Base-by-base conservation (phyloP, 164 flowering plant genomes). In the Akebia trifoliata region DNA sequence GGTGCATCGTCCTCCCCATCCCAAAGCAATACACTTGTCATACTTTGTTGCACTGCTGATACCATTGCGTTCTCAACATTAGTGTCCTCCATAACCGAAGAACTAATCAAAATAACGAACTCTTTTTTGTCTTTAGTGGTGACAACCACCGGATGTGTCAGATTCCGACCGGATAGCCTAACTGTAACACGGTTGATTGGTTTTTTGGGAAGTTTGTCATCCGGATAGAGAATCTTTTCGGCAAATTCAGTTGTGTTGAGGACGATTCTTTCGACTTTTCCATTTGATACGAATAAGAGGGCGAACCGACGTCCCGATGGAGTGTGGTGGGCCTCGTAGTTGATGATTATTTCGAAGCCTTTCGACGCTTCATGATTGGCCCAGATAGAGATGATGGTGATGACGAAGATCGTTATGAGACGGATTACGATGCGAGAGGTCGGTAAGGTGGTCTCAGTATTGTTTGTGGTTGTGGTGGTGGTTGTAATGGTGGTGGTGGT, bases 341-440 rank as follows among this genome's bases (percentile, higher is more conserved):
- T 5, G 48, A 85, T 47, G 53, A 59, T 59, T 52, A 85, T 54
- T 4, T 63, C 59, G 50, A 78, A 78, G 21, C 82, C 82, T 72
- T 76, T 80, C 31, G 91, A 82, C 2, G 81, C 83, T 67, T 78
- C 85, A 14, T 63, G 49, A 55, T 69, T 77, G 12, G 84, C 91
- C 82, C 81, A 81, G 12, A 74, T 0, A 14, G 85, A 72, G 56
- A 81, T 0, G 32, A 54, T 2, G 20, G 69, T 74, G 26, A 81
- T 35, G 24, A 66, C 11, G 35, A 60, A 8, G 24, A 81, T 8
- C 4, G 37, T 51, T n/a, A 60, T 18, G 0, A 80, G 35, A 7
- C 87, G 83, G 50, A 56, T 2, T 24, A 59, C 4, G 28, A 82
- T 62, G 53, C 45, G 34, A 0, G 34, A 26, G 46, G 37, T 45